Evolutionary conservation across 768 basidiomycete genomes (phyloP), one percentile per base, ranked within the genome.

Genomic region (Tulasnella sp.): DNA sequence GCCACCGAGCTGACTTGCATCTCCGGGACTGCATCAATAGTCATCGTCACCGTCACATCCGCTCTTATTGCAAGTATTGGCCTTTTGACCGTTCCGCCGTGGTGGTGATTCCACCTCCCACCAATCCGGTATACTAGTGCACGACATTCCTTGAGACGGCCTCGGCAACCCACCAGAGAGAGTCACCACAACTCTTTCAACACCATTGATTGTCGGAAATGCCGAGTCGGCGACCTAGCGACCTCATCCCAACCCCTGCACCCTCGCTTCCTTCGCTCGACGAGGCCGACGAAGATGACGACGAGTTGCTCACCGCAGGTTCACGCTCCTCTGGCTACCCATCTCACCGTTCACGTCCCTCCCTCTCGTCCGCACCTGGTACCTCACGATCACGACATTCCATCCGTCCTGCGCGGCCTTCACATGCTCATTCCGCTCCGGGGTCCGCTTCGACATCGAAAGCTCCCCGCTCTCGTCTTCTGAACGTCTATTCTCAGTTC

Each of bases 401-500:
- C 27, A 6, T 43, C n/a, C 41, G 41, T 9, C 41, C 41, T 9
- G 41, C 27, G 7, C 41, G 41, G 27, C 41, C 17, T 25, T 6
- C 6, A 43, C 17, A 25, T 25, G 17, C 36, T 39, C 41, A 43
- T 25, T 43, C 41, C 6, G 17, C 41, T 9, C 41, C 41, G 17
- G 41, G 17, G 17, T 43, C 41, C 41, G 41, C 41, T n/a, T 55
- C 54, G 5, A 56, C 54, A 15, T 11, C 49, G n/a, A 54, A 17
- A 31, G 15, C n/a, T 31, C 15, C 19, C 6, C 7, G 43, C 15
- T 17, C 54, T 52, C 46, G 54, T 4, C 14, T 25, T 21, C 49
- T 54, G n/a, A 42, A 25, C 23, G 57, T 60, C 27, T 60, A 21
- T 58, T 49, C 59, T 11, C 41, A 45, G n/a, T 60, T 60, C 48